Conservation (phyloP, 1,139 yeast genomes). For the Casaregolazyma lundiana region DNA sequence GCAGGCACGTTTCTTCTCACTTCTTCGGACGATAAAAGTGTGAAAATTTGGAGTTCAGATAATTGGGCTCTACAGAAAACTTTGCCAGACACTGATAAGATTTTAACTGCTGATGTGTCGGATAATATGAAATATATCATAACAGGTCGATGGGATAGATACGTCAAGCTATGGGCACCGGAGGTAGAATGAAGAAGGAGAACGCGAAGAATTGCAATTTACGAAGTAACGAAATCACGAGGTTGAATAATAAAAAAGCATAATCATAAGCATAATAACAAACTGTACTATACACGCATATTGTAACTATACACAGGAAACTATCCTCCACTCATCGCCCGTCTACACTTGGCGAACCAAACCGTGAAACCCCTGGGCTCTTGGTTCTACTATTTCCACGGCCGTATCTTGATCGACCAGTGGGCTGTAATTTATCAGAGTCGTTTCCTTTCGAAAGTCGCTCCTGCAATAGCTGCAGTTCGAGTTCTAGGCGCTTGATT, state of each 20-base stretch:
- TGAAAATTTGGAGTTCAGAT: conserved; percentile 63
- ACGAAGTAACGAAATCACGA: background rate
- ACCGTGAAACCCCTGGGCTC: conserved; percentile 22
- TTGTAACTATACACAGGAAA: background rate
- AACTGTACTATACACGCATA: background rate
- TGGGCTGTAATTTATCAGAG: conserved; percentile 27
- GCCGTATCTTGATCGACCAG: conserved; percentile 32
- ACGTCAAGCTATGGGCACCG: conserved; percentile 56
- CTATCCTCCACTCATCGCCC: background rate
- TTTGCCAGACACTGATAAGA: conserved; percentile 62
- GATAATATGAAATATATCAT: conserved; percentile 43
- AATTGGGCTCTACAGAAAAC: conserved; percentile 61
- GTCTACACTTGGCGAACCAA: conserved; percentile 13
- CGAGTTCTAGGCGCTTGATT: conserved; percentile 27
- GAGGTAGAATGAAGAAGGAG: background rate
- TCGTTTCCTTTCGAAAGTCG: conserved; percentile 33
- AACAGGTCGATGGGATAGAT: conserved; percentile 82
- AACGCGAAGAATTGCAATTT: no score
- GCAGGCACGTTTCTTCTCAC: conserved; percentile 54
- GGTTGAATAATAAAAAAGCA: no score
- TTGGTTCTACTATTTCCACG: conserved; percentile 28
- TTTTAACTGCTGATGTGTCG: conserved; percentile 63
- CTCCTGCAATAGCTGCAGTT: conserved; percentile 31
- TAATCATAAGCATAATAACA: no score
- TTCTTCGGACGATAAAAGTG: conserved; percentile 64